These are phyloP conservation scores for Canavalia gladiata DNA, from an alignment of 306 rosid species.

Conservation along the genomic window DNA sequence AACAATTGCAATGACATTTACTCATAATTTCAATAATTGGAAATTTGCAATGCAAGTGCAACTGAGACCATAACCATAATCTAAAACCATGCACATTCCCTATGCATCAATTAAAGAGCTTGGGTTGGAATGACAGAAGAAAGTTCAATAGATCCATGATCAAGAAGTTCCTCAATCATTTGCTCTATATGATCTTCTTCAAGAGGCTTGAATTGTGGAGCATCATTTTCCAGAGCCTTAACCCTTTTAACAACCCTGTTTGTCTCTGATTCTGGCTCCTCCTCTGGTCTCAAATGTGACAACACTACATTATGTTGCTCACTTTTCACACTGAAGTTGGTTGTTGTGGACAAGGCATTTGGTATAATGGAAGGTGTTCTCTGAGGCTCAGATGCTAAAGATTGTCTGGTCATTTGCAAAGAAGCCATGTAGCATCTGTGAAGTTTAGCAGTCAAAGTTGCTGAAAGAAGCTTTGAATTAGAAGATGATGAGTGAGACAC, in stretches of 20 bases:
- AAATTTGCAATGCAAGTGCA: background rate
- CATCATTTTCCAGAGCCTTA: constrained; percentile 53
- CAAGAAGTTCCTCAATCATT: constrained; percentile 88
- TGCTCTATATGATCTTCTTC: constrained; percentile 92
- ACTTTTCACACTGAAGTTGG: constrained; percentile 38
- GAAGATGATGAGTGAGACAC: constrained; percentile 63
- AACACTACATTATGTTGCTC: constrained; percentile 9
- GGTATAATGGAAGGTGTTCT: constrained; percentile 35
- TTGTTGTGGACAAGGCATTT: constrained; percentile 25
- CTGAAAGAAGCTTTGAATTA: constrained; percentile 82
- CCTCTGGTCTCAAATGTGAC: constrained; percentile 51
- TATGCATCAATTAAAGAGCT: constrained; percentile 38
- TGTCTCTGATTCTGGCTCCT: constrained; percentile 47
- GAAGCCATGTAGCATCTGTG: constrained; percentile 92
- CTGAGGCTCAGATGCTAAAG: constrained; percentile 53
- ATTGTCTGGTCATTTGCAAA: constrained; percentile 70
- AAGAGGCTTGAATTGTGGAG: constrained; percentile 62
- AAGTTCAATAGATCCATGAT: constrained; percentile 86
- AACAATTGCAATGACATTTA: background rate
- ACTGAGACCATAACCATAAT: background rate
- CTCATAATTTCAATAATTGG: background rate
- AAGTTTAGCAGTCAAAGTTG: constrained; percentile 84
- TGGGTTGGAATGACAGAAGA: constrained; percentile 58
- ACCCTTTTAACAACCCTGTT: constrained; percentile 60
- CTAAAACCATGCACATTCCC: background rate